Conservation (phyloP, 2,329 filamentous ascomycete genomes). For the Fusarium stilboides region DNA sequence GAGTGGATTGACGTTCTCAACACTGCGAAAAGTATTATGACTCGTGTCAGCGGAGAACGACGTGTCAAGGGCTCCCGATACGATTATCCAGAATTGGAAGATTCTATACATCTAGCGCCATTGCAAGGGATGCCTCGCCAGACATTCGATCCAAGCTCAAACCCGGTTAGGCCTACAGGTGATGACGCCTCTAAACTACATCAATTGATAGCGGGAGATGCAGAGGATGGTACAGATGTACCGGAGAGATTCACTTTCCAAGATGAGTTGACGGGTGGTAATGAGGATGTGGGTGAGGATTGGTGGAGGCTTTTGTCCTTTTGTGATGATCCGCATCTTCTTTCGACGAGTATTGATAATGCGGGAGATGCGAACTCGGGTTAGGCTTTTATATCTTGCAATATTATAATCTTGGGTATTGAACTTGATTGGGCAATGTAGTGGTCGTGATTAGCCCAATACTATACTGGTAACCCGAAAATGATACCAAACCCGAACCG, state of each 20-base stretch:
- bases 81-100: constrained; percentile 47
- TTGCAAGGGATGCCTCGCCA: constrained; percentile 47
- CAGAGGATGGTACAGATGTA: accelerated
- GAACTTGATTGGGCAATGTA: neutral
- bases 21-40: constrained; percentile 41
- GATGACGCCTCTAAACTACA: constrained; percentile 2
- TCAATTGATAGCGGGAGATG: constrained; percentile 7
- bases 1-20: constrained; percentile 48
- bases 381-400: neutral
- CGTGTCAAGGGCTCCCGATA: constrained; percentile 42
- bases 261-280: constrained; percentile 2
- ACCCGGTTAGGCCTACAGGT: neutral
- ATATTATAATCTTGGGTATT: neutral
- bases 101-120: constrained; percentile 43
- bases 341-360: constrained; percentile 40
- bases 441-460: neutral
- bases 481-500: constrained; percentile 14
- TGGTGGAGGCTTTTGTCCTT: constrained; percentile 47
- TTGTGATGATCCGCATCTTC: constrained; percentile 47
- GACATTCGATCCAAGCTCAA: constrained; percentile 12
- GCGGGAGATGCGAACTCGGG: neutral
- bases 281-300: constrained; percentile 40
- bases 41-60: constrained; percentile 15
- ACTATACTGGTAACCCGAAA: constrained; percentile 17
- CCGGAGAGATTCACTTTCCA: neutral